phyloP scores from a whole-genome alignment of 2,329 filamentous ascomycete species.

The Alternaria arbusti region DNA sequence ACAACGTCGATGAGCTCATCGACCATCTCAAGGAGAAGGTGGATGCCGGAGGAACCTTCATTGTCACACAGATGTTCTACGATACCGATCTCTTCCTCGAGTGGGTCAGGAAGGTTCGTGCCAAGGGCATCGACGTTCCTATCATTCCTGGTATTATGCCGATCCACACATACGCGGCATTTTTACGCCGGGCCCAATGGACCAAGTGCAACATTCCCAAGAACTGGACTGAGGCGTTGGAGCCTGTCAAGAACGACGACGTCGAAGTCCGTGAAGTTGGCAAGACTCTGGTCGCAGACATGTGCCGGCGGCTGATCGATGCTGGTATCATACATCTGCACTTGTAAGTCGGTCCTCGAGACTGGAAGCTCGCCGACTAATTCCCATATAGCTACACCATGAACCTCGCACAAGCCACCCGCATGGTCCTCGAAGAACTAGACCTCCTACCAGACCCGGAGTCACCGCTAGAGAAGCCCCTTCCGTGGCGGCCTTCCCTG shows the following conservation, averaged over 20 bases:
- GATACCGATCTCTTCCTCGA: constrained; percentile 92
- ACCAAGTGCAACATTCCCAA: constrained; percentile 85
- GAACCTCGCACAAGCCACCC: constrained; percentile 94
- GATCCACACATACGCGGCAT: constrained; percentile 93
- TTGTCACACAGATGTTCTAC: constrained; percentile 99
- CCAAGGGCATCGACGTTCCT: constrained; percentile 80
- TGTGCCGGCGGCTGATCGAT: constrained; percentile 85
- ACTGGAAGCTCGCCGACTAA: constrained; percentile 9
- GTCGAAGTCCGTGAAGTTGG: constrained; percentile 89
- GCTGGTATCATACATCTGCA: constrained; percentile 87
- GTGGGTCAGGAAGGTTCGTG: constrained; percentile 87
- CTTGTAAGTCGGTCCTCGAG: constrained; percentile 62
- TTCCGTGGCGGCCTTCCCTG: constrained; percentile 96
- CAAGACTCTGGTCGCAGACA: constrained; percentile 82
- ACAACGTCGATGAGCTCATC: constrained; percentile 82
- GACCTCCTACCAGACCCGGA: constrained; percentile 78
- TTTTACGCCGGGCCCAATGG: constrained; percentile 87
- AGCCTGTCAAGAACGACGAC: constrained; percentile 97
- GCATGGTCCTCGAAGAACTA: constrained; percentile 91
- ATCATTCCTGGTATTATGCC: constrained; percentile 91
- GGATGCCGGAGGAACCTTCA: constrained; percentile 89
- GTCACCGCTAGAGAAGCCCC: constrained; percentile 82
- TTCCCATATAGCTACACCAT: constrained; percentile 76
- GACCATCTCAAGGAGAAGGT: constrained; percentile 97
- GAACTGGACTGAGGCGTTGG: constrained; percentile 79